Conservation (phyloP, 1,284 basidiomycete species). For the Fistulinella staudtii region DNA sequence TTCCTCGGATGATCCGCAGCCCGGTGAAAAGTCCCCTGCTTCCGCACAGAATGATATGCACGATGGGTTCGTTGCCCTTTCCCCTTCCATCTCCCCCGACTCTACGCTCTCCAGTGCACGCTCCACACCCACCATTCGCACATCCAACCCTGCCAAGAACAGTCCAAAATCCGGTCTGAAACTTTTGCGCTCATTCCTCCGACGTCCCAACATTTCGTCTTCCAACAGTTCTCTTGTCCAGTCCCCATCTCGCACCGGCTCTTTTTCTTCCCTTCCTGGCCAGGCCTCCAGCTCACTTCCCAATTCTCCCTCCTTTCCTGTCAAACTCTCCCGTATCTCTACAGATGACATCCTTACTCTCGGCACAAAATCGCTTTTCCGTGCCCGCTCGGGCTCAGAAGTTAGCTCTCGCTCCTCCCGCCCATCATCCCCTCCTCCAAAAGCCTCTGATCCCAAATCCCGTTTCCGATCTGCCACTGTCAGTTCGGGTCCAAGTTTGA, state of each 20-base stretch:
- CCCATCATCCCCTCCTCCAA: constrained; percentile 16
- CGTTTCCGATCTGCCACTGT: constrained; percentile 15
- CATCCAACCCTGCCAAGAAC: constrained; percentile 24
- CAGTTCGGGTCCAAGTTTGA: constrained; percentile 3
- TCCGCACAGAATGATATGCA: not conserved
- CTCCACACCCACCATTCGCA: constrained; percentile 22
- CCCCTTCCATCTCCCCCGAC: constrained; percentile 20
- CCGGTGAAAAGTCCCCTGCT: constrained; percentile 8
- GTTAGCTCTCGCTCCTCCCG: constrained; percentile 6
- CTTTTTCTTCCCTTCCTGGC: constrained; percentile 14
- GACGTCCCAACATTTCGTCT: constrained; percentile 29
- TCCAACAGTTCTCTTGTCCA: constrained; percentile 25
- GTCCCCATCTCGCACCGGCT: constrained; percentile 17
- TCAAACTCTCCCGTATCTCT: constrained; percentile 30
- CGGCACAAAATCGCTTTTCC: constrained; percentile 47
- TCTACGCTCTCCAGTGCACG: constrained; percentile 21
- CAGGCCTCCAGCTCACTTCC: constrained; percentile 16
- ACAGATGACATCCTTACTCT: constrained; percentile 42
- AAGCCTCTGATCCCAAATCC: not conserved
- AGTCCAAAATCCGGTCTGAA: constrained; percentile 29
- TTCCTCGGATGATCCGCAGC: constrained; percentile 14
- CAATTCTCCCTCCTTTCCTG: constrained; percentile 12
- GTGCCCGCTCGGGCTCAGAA: constrained; percentile 37
- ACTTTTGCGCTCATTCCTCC: constrained; percentile 25
- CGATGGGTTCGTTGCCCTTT: constrained; percentile 12